Base-by-base conservation (phyloP, 78 protist genomes). In the Goniomonas avonlea region DNA sequence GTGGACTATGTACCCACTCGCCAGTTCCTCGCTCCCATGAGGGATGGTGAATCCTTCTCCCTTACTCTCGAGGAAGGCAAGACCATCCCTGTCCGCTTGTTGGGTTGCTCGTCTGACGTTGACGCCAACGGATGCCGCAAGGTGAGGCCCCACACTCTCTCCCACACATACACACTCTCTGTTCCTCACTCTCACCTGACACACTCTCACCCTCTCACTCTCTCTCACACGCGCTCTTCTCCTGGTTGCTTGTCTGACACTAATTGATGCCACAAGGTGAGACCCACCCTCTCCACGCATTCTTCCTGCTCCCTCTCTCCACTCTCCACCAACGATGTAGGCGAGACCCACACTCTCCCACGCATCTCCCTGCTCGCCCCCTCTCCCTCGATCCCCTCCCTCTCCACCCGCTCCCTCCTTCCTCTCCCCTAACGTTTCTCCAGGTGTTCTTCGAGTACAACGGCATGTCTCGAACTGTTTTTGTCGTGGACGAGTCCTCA, bases 361-460 rank as follows among this genome's bases (percentile, higher is more conserved):
- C 50, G 8, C 25, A 8, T 45, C 25, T 45, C 25, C 50, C 8
- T 17, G 13, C 25, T 13, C 13, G 8, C 50, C 50, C 13, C n/a
- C n/a, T n/a, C n/a, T n/a, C n/a, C n/a, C n/a, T n/a, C n/a, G n/a
- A n/a, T n/a, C n/a, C n/a, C n/a, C n/a, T n/a, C n/a, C n/a, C n/a
- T n/a, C n/a, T n/a, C n/a, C n/a, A n/a, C n/a, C n/a, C n/a, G n/a
- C n/a, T 15, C 18, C 59, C 23, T 53, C 23, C 5, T 20, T 5
- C 58, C 39, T 8, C n/a, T 56, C 34, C 20, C 66, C 38, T 4
- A 32, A 34, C 25, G 66, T 27, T 32, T 31, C 66, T 41, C 48
- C 66, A 80, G 76, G 83, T 89, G 25, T 80, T 58, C 75, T 79
- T 89, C 53, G 90, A 83, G 59, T 29, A 86, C 45, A 86, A 89